Evolutionary conservation across 345 rosid species (phyloP).

Genomic region (Toxicodendron radicans): DNA sequence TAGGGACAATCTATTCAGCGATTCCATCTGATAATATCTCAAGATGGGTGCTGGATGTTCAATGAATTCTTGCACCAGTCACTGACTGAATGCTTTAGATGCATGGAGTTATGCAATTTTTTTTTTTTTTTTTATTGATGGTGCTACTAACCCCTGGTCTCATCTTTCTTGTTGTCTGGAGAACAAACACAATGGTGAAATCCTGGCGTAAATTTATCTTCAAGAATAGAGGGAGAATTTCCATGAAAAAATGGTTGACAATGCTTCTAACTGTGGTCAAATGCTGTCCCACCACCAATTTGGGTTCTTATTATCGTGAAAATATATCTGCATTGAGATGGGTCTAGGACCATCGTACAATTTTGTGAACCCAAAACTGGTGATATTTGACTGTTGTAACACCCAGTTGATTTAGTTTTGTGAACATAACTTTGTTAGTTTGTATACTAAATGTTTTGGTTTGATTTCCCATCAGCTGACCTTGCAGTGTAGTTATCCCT

Average conservation of each 20-base stretch:
- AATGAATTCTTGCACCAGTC: neutral
- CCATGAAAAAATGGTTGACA: neutral
- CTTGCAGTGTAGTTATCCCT: neutral
- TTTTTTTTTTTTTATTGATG: neutral
- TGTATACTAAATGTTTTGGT: neutral
- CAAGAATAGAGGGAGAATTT: neutral
- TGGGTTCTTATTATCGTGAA: neutral
- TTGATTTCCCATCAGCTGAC: neutral
- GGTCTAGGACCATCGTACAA: neutral
- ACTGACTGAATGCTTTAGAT: neutral
- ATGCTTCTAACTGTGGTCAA: neutral
- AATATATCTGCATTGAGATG: neutral
- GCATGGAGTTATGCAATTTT: neutral
- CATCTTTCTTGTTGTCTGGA: neutral
- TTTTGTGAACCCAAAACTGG: neutral
- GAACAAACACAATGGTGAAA: neutral
- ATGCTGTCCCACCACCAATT: neutral
- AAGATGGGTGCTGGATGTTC: neutral
- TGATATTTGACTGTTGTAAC: neutral
- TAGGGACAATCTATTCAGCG: neutral
- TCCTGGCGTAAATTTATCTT: neutral
- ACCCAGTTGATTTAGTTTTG: neutral
- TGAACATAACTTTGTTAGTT: neutral
- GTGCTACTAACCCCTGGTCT: neutral
- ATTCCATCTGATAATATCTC: neutral